A percentile compares a stretch with the other conserved stretches of the same genome.
These are phyloP conservation scores for Alternaria novae-zelandiae DNA, from an alignment of 2,329 filamentous ascomycete genomes.

Conservation along the genomic window DNA sequence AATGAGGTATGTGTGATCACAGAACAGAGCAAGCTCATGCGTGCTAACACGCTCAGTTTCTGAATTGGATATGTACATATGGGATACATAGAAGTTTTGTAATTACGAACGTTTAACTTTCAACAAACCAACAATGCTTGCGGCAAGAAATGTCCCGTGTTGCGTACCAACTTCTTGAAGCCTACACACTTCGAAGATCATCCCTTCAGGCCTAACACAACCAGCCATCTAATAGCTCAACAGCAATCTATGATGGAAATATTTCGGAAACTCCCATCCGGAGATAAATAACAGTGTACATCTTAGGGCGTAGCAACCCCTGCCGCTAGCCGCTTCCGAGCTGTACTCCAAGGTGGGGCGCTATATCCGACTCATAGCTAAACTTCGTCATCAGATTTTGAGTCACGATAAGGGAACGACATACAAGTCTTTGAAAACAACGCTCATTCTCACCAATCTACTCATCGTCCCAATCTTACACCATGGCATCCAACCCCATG, in stretches of 20 bases:
- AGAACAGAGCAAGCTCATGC: background rate
- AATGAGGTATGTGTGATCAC: background rate
- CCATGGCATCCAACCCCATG: conserved; percentile 62
- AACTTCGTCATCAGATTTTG: background rate
- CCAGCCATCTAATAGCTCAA: background rate
- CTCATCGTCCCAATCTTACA: background rate
- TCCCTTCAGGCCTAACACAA: background rate
- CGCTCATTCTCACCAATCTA: background rate
- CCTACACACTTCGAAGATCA: background rate
- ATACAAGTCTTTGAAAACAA: background rate
- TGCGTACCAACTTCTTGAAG: too few relatives aligned
- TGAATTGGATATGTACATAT: background rate
- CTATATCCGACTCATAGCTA: background rate
- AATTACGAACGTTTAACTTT: background rate
- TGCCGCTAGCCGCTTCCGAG: background rate
- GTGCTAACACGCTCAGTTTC: background rate
- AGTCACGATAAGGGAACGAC: background rate
- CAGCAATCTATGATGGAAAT: background rate
- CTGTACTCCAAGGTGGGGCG: background rate
- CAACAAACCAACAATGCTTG: background rate
- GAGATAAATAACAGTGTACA: background rate
- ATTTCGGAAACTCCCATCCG: background rate
- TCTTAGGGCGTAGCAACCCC: background rate
- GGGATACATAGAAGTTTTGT: background rate
- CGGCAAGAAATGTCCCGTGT: background rate